phyloP scores from a whole-genome alignment of 2,329 filamentous ascomycete species.

The Beauveria bassiana region DNA sequence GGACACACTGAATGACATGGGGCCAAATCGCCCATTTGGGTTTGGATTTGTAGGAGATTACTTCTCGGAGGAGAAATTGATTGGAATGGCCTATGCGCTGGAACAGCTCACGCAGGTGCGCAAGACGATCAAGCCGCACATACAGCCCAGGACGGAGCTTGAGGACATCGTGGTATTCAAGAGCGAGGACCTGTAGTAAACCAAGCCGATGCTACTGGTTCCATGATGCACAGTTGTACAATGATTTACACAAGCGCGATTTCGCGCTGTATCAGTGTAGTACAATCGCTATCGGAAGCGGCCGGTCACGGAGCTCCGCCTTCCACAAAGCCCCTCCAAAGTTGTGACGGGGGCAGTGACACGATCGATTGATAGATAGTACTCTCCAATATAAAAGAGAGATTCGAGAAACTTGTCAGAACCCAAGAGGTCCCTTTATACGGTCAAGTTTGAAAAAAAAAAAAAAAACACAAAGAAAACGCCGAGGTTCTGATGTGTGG shows the following conservation, averaged over 20 bases:
- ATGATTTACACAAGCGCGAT: background rate
- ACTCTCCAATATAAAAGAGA: too few species aligned
- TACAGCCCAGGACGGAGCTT: constrained; percentile 24
- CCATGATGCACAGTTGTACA: background rate
- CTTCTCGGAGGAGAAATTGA: constrained; percentile 54
- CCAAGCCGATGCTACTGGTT: background rate
- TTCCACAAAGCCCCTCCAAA: background rate
- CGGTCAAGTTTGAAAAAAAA: too few species aligned
- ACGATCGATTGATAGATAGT: background rate
- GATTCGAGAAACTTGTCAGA: too few species aligned
- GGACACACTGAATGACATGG: constrained; percentile 43
- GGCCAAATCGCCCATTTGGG: constrained; percentile 52
- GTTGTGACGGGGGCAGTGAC: background rate
- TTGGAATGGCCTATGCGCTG: constrained; percentile 60
- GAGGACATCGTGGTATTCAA: constrained; percentile 15
- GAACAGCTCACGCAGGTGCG: constrained; percentile 47
- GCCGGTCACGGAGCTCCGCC: background rate
- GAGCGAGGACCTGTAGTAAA: constrained; percentile 2
- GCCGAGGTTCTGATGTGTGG: background rate
- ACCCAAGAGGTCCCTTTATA: too few species aligned
- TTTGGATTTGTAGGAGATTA: constrained; percentile 53
- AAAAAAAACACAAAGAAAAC: too few species aligned
- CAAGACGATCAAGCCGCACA: constrained; percentile 20
- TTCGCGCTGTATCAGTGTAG: background rate
- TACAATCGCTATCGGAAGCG: background rate